Percentiles rank a stretch among this genome's conserved stretches.
These are phyloP conservation scores for Exophiala sideris DNA, from an alignment of 2,329 filamentous ascomycete species.

Conservation along the genomic window DNA sequence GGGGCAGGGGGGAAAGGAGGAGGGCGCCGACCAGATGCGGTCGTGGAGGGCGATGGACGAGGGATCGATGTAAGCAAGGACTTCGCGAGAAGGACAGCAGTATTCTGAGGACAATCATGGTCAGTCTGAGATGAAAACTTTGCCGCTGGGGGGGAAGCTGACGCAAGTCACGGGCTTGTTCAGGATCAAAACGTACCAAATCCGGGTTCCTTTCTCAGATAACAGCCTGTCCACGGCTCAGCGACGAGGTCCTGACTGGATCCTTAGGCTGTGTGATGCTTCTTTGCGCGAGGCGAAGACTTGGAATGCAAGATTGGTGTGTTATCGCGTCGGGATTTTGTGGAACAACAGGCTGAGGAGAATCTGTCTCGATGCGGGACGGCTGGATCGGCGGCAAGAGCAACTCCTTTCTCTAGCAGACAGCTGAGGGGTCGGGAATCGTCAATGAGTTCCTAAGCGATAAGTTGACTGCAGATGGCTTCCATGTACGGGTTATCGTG, in stretches of 20 bases:
- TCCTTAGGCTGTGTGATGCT: neutral
- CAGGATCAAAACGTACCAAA: constrained; percentile 15
- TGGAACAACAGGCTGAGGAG: constrained; percentile 24
- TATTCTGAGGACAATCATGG: constrained; percentile 4
- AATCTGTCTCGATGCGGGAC: constrained; percentile 19
- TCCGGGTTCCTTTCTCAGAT: constrained; percentile 7
- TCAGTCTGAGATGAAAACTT: constrained; percentile 17
- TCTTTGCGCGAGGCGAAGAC: constrained; percentile 5
- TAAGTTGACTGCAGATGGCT: neutral
- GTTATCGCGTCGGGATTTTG: constrained; percentile 22
- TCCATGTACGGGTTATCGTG: neutral
- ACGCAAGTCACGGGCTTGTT: constrained; percentile 12
- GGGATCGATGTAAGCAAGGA: constrained; percentile 12
- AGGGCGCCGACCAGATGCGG: constrained; percentile 27
- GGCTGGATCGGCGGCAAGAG: constrained; percentile 9
- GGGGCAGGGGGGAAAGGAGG: constrained; percentile 21
- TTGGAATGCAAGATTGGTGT: constrained; percentile 2
- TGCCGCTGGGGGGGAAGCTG: constrained; percentile 10
- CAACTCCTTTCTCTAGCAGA: neutral
- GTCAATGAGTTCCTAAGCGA: constrained; percentile 1
- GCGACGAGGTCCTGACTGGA: constrained; percentile 10
- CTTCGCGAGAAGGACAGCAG: constrained; percentile 3
- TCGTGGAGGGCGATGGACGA: constrained; percentile 12
- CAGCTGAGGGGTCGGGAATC: neutral
- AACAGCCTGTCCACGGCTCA: constrained; percentile 15